Evolutionary conservation across 257 asterid genomes (phyloP).

Genomic region (Catharanthus roseus): DNA sequence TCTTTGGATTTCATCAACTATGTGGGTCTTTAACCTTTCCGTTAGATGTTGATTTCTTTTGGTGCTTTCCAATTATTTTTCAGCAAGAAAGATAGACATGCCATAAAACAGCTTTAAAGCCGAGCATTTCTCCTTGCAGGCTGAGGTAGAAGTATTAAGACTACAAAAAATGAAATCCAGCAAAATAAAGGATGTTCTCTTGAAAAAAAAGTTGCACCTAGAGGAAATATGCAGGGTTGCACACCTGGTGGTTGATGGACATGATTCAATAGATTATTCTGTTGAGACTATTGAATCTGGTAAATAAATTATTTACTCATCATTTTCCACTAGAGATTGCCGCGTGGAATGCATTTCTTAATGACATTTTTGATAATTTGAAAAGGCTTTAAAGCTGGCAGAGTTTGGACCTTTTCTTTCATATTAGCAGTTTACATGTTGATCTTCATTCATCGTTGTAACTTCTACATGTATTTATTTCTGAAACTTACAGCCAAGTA

Average conservation of each 20-base stretch:
- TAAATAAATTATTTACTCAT: constrained; percentile 5
- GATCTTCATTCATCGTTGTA: background rate
- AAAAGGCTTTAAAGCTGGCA: background rate
- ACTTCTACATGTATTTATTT: background rate
- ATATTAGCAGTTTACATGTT: background rate
- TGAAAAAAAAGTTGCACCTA: constrained; percentile 54
- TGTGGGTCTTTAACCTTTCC: constrained; percentile 28
- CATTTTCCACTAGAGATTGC: background rate
- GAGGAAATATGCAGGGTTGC: constrained; percentile 68
- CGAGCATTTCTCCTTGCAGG: constrained; percentile 31
- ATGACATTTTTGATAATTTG: background rate
- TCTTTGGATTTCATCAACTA: constrained; percentile 48
- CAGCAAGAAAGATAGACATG: background rate
- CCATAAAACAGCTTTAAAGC: background rate
- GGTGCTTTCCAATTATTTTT: constrained; percentile 1
- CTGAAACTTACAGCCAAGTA: background rate
- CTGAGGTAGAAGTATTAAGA: constrained; percentile 68
- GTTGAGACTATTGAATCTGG: constrained; percentile 71
- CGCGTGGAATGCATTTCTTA: background rate
- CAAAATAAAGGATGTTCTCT: constrained; percentile 75
- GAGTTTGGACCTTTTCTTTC: background rate
- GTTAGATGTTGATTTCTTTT: background rate
- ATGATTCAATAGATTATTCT: constrained; percentile 35
- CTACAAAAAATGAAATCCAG: constrained; percentile 62
- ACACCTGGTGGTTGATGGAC: constrained; percentile 61